These are phyloP conservation scores for Cyclospora cayetanensis DNA, from an alignment of 169 alveolate species.

Conservation along the genomic window DNA sequence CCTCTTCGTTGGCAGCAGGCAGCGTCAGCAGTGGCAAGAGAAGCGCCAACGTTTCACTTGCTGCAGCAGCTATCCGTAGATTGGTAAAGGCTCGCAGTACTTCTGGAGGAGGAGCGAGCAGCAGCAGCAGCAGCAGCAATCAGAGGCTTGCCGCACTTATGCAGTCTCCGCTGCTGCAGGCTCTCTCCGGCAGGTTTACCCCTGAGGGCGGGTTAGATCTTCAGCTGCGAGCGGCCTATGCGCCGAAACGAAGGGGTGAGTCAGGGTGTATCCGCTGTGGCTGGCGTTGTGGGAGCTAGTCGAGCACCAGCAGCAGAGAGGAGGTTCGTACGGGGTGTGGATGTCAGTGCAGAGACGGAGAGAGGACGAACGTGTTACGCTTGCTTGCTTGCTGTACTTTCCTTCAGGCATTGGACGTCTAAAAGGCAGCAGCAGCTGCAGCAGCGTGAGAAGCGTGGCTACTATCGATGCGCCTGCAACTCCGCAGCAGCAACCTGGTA, in stretches of 20 bases:
- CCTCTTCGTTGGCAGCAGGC: not conserved
- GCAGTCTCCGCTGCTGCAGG: slow-evolving; percentile 40
- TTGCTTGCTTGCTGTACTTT: too few species aligned
- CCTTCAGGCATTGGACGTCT: not conserved
- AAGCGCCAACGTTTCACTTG: not conserved
- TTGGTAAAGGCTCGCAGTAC: slow-evolving; percentile 1
- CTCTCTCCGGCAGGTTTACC: not conserved
- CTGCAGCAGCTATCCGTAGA: slow-evolving; percentile 32
- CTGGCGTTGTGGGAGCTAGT: too few species aligned
- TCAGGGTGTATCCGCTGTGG: not conserved
- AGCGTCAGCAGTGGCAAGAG: not conserved
- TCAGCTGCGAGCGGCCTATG: not conserved
- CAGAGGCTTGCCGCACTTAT: not conserved
- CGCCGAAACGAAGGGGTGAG: slow-evolving; percentile 17
- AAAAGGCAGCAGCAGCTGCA: not conserved
- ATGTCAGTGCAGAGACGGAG: not conserved
- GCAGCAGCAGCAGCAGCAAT: not conserved
- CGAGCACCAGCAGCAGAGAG: not conserved
- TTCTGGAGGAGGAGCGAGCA: not conserved
- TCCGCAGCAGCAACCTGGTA: not conserved
- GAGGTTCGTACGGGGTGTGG: not conserved
- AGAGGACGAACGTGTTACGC: too few species aligned
- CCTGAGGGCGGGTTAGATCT: not conserved
- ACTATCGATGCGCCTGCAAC: not conserved
- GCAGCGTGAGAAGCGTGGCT: not conserved